These are phyloP conservation scores for Teratosphaeria gauchensis DNA, from an alignment of 2,329 filamentous ascomycete genomes.

Conservation along the genomic window DNA sequence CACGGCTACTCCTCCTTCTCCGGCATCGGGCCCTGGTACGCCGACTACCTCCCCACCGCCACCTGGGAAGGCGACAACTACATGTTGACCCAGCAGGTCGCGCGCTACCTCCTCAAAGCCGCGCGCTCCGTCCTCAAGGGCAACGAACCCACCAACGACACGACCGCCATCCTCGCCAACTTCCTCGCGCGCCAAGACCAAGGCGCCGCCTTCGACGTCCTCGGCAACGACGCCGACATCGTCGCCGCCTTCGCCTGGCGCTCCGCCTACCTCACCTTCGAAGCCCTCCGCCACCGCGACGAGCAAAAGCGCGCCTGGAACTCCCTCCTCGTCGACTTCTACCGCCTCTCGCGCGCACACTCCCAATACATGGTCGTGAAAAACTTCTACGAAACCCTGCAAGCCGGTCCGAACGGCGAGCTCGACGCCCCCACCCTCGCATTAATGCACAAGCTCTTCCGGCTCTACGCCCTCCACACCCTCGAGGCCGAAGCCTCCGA, in stretches of 20 bases:
- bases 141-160: conserved; percentile 57
- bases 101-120: conserved; percentile 66
- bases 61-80: conserved; percentile 77
- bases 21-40: conserved; percentile 66
- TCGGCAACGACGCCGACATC: conserved; percentile 59
- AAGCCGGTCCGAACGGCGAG: conserved; percentile 38
- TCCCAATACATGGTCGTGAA: conserved; percentile 71
- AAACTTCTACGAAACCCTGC: conserved; percentile 65
- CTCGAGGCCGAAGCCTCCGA: conserved; percentile 61
- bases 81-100: conserved; percentile 73
- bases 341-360: conserved; percentile 63
- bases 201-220: conserved; percentile 64
- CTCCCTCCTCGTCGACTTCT: conserved; percentile 67
- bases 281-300: conserved; percentile 64
- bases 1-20: conserved; percentile 68
- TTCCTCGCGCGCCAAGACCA: conserved; percentile 59
- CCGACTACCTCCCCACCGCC: conserved; percentile 62
- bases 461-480: conserved; percentile 54
- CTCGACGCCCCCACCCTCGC: conserved; percentile 49
- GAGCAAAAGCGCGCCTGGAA: conserved; percentile 70
- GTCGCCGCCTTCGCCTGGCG: conserved; percentile 69
- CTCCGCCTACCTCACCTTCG: conserved; percentile 63
- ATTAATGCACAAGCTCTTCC: conserved; percentile 57
- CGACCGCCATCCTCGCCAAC: conserved; percentile 53
- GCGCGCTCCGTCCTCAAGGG: conserved; percentile 60